These are phyloP conservation scores for Monosporascus sp. DNA, from an alignment of 2,329 filamentous ascomycete genomes.

Conservation along the genomic window DNA sequence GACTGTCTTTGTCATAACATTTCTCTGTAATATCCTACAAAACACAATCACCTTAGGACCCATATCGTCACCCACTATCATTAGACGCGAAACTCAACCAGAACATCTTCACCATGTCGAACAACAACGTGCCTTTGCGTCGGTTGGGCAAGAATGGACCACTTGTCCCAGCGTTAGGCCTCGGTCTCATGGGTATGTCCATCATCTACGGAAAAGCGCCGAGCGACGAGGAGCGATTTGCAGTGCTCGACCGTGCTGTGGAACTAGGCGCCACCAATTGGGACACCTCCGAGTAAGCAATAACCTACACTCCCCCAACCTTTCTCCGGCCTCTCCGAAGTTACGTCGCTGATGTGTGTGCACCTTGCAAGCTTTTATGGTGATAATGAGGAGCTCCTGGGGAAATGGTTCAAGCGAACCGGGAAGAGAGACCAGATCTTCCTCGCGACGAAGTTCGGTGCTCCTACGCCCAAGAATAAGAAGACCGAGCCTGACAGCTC, in stretches of 20 bases:
- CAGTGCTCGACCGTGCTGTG: constrained; percentile 36
- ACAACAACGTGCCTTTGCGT: too few relatives aligned
- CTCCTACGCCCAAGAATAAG: constrained; percentile 14
- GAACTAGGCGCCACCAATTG: constrained; percentile 35
- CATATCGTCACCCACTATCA: too few relatives aligned
- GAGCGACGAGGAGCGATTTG: constrained; percentile 33
- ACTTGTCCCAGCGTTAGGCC: constrained; percentile 2
- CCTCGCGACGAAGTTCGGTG: constrained; percentile 46
- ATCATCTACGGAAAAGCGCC: background rate
- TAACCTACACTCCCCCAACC: background rate
- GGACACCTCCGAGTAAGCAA: constrained; percentile 30
- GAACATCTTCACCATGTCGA: too few relatives aligned
- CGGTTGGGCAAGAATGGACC: constrained; percentile 6
- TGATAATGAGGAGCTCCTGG: constrained; percentile 40
- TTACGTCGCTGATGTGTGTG: too few relatives aligned
- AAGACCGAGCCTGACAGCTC: constrained; percentile 25
- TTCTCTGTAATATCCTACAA: too few relatives aligned
- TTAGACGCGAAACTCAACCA: too few relatives aligned
- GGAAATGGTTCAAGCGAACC: constrained; percentile 39
- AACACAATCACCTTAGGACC: too few relatives aligned
- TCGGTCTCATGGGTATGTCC: constrained; percentile 8
- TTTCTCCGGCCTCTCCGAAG: background rate
- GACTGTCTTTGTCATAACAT: too few relatives aligned
- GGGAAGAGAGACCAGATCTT: constrained; percentile 41
- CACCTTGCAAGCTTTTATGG: constrained; percentile 27